phyloP scores from a whole-genome alignment of 495 filamentous ascomycete genomes.

The Neurospora tetraspora region DNA sequence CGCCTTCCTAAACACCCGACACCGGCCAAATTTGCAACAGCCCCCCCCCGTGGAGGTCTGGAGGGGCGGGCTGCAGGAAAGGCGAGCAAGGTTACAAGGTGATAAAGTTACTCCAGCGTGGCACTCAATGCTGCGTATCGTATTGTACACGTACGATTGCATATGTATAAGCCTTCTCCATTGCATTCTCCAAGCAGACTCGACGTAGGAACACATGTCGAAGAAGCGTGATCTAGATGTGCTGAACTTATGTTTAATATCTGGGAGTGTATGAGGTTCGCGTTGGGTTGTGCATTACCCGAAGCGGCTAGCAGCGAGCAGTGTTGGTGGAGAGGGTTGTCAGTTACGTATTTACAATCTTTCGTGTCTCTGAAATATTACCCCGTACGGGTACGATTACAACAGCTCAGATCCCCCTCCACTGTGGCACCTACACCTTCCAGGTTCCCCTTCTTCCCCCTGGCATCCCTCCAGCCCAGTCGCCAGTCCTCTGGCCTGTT shows the following conservation, averaged over 20 bases:
- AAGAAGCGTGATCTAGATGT: not conserved
- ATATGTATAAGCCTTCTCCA: not conserved
- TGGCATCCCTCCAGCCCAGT: constrained; percentile 9
- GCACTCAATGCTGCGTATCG: not conserved
- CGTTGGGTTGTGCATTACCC: not conserved
- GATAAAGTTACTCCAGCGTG: not conserved
- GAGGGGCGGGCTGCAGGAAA: constrained; percentile 12
- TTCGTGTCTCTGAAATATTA: not conserved
- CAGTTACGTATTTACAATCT: not conserved
- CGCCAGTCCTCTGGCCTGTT: constrained; percentile 8
- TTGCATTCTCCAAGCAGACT: not conserved
- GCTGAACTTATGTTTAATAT: not conserved
- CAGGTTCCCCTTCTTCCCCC: constrained; percentile 7
- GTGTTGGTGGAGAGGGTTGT: not conserved
- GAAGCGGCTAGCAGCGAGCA: not conserved
- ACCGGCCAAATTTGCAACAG: constrained; percentile 10
- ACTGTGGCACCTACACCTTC: constrained; percentile 4
- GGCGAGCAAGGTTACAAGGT: not conserved
- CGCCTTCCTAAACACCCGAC: constrained; percentile 4
- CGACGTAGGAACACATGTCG: not conserved
- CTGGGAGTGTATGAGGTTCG: not conserved
- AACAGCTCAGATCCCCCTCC: constrained; percentile 4
- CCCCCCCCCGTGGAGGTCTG: not conserved
- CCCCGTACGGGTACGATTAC: not conserved
- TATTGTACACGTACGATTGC: not conserved